These are phyloP conservation scores for Hypericum androsaemum DNA, from an alignment of 345 rosid genomes.

Conservation along the genomic window DNA sequence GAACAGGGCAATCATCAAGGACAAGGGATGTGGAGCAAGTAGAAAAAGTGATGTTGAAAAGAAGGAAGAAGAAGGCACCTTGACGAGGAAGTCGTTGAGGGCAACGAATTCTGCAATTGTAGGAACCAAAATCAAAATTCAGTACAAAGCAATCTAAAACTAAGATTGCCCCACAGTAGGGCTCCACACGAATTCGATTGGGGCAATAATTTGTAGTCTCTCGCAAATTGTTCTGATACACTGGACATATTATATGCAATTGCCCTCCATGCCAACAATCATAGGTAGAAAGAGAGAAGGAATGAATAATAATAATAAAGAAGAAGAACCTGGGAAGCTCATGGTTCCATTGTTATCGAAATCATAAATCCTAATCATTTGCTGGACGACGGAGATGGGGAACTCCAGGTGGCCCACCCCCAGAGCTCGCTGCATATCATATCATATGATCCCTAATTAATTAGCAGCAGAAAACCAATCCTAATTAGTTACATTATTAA, in stretches of 20 bases:
- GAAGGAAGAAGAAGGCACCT: conserved; percentile 35
- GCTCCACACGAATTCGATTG: not conserved
- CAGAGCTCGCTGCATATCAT: conserved; percentile 38
- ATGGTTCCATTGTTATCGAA: conserved; percentile 58
- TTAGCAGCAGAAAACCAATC: too few species aligned
- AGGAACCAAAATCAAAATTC: not conserved
- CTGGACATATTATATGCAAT: too few species aligned
- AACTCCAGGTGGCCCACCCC: conserved; percentile 52
- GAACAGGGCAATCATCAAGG: not conserved
- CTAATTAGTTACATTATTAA: too few species aligned
- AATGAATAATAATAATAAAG: not conserved
- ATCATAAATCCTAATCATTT: conserved; percentile 79
- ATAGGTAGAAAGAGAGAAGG: not conserved
- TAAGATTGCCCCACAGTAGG: not conserved
- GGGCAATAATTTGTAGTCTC: too few species aligned
- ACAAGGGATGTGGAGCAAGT: not conserved
- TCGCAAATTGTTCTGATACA: too few species aligned
- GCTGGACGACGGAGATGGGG: conserved; percentile 47
- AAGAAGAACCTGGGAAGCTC: conserved; percentile 42
- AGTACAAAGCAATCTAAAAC: conserved; percentile 1
- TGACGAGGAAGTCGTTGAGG: conserved; percentile 53
- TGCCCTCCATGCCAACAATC: too few species aligned
- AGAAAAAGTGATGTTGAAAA: not conserved
- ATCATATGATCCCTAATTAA: too few species aligned
- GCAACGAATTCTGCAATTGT: conserved; percentile 43